phyloP scores from a whole-genome alignment of 441 rosid genomes.

The Hura crepitans region DNA sequence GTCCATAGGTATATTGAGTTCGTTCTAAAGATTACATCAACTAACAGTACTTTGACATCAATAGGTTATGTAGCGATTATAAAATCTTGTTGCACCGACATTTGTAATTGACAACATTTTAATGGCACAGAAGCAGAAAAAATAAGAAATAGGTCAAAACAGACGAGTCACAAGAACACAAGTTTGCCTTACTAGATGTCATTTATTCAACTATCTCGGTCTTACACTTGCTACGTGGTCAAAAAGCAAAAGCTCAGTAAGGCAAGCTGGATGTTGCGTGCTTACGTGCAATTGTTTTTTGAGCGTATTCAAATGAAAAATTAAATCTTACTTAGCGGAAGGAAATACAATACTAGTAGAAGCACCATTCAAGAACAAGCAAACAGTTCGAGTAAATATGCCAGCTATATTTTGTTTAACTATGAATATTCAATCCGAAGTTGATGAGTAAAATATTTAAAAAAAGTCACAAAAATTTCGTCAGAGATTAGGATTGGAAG shows the following conservation, averaged over 20 bases:
- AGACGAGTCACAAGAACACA: not conserved
- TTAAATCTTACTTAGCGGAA: not conserved
- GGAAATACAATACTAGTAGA: not conserved
- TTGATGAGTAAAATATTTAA: not conserved
- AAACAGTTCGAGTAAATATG: not conserved
- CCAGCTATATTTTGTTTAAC: not conserved
- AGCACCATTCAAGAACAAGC: constrained; percentile 2
- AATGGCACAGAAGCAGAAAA: not conserved
- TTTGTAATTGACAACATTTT: not conserved
- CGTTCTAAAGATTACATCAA: not conserved
- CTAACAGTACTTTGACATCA: not conserved
- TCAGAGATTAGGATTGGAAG: not conserved
- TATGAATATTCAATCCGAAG: not conserved
- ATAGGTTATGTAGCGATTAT: not conserved
- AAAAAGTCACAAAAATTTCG: not conserved
- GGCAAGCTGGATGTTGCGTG: not conserved
- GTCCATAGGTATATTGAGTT: not conserved
- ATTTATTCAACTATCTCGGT: not conserved
- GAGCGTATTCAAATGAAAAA: not conserved
- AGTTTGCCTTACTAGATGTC: not conserved
- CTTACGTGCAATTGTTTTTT: not conserved
- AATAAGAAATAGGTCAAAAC: not conserved
- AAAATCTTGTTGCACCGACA: not conserved
- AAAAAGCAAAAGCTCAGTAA: not conserved
- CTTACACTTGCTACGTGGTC: not conserved